phyloP scores from a whole-genome alignment of 2,329 filamentous ascomycete species.

The Stachybotrys chartarum region DNA sequence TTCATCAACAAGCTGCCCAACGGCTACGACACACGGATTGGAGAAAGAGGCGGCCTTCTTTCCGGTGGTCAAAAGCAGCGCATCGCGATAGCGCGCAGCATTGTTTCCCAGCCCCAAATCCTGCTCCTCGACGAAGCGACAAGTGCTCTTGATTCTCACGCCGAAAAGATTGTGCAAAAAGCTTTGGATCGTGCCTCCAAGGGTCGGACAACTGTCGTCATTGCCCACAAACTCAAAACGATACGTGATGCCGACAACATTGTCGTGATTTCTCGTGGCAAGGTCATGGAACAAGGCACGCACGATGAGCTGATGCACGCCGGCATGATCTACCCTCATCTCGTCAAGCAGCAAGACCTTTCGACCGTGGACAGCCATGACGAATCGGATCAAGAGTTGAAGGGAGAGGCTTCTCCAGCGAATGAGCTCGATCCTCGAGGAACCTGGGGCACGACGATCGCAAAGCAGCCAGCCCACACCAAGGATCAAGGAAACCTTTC shows the following conservation, averaged over 20 bases:
- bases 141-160: conserved; percentile 37
- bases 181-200: conserved; percentile 44
- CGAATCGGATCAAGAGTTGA: neutral
- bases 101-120: conserved; percentile 36
- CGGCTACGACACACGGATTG: conserved; percentile 46
- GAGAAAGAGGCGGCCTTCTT: conserved; percentile 53
- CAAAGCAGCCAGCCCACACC: no score
- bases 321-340: conserved; percentile 37
- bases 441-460: no score
- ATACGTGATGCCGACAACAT: conserved; percentile 56
- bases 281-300: conserved; percentile 48
- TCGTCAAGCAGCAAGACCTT: conserved; percentile 35
- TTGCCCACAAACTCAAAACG: conserved; percentile 51
- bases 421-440: no score
- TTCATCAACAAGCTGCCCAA: conserved; percentile 37
- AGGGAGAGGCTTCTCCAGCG: conserved; percentile 7
- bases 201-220: conserved; percentile 54
- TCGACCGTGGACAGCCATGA: conserved; percentile 1
- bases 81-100: conserved; percentile 46
- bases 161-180: conserved; percentile 41
- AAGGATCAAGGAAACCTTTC: no score
- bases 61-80: conserved; percentile 60
- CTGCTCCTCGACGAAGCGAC: conserved; percentile 63
- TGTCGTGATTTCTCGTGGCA: conserved; percentile 51
- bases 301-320: conserved; percentile 43